Evolutionary conservation across 768 basidiomycete species (phyloP).

Genomic region (Xerocomus spinulosus): DNA sequence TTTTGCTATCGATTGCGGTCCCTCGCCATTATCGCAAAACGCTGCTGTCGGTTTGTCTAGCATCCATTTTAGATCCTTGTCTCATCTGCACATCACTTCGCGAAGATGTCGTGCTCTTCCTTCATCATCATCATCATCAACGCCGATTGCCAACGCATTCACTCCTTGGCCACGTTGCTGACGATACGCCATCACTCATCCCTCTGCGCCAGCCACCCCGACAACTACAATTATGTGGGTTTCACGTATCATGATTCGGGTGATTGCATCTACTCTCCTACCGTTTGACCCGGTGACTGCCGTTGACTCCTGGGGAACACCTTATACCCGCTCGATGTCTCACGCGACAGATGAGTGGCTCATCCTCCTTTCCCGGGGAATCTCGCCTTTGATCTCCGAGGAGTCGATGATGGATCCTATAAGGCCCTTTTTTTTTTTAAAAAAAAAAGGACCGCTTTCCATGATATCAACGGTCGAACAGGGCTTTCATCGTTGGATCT

Average conservation of each 20-base stretch:
- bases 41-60: constrained; percentile 11
- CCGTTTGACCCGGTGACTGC: constrained; percentile 15
- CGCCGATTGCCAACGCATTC: constrained; percentile 8
- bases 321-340: constrained; percentile 19
- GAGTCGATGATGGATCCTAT: constrained; percentile 13
- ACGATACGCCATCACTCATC: background rate
- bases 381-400: constrained; percentile 25
- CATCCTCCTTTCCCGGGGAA: constrained; percentile 12
- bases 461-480: constrained; percentile 10
- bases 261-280: constrained; percentile 3
- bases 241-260: constrained; percentile 5
- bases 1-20: constrained; percentile 16
- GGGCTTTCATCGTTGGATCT: constrained; percentile 7
- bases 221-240: background rate
- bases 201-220: background rate
- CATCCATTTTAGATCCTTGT: constrained; percentile 21
- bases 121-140: constrained; percentile 10
- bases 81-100: constrained; percentile 21
- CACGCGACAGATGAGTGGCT: constrained; percentile 18
- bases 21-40: constrained; percentile 8
- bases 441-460: constrained; percentile 5
- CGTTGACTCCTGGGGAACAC: constrained; percentile 12
- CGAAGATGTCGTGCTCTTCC: constrained; percentile 15
- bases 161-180: background rate
- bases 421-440: too few relatives aligned